Evolutionary conservation across 2,329 filamentous ascomycete species (phyloP).

Genomic region (Colletotrichum sublineola): DNA sequence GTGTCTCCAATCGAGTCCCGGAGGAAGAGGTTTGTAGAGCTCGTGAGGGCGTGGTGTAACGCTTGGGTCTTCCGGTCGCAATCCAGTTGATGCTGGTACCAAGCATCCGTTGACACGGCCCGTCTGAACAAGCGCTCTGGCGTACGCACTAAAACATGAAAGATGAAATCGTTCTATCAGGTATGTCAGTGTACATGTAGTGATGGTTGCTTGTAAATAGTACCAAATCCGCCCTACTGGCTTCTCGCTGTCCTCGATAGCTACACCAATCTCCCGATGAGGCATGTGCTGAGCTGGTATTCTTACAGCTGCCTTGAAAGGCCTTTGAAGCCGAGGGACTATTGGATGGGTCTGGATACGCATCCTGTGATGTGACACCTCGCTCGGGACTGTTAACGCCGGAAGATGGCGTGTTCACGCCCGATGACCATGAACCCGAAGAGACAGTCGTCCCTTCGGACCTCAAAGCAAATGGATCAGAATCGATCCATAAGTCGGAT

Average conservation of each 20-base stretch:
- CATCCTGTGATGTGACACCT: background rate
- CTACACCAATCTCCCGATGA: background rate
- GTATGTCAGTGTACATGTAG: background rate
- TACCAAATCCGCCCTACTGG: background rate
- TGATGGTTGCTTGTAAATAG: background rate
- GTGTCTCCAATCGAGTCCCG: conserved; percentile 2
- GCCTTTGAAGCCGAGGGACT: background rate
- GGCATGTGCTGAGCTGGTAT: background rate
- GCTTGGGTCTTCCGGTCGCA: conserved; percentile 7
- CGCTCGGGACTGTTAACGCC: background rate
- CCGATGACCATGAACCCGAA: conserved; percentile 1
- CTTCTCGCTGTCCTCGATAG: conserved; percentile 5
- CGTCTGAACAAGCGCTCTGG: conserved; percentile 11
- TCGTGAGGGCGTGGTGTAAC: background rate
- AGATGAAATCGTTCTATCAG: conserved; percentile 4
- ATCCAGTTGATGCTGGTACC: conserved; percentile 6
- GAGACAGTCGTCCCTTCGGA: background rate
- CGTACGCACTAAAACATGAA: conserved; percentile 12
- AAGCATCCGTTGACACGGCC: conserved; percentile 2
- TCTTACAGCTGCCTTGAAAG: background rate
- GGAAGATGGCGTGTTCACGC: conserved; percentile 4
- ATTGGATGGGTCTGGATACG: background rate
- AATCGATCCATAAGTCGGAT: background rate
- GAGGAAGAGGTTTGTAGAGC: conserved; percentile 10
- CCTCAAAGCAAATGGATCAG: conserved; percentile 1